Conservation (phyloP, 2,329 filamentous ascomycete species). For the Beauveria varroae region DNA sequence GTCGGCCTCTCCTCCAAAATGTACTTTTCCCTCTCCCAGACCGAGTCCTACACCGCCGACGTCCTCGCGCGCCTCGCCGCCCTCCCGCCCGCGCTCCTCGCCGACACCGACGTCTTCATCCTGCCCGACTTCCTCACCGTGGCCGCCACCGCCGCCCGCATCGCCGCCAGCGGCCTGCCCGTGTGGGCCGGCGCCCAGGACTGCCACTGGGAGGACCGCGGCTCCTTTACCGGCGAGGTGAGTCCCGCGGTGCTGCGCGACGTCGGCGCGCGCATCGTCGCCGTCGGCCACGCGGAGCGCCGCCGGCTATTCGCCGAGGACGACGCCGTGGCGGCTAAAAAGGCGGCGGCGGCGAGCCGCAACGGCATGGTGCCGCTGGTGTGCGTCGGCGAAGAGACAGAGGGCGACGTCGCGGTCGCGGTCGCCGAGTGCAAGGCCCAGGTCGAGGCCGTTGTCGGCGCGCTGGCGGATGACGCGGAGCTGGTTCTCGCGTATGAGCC, state of each 20-base stretch:
- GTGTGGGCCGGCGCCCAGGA: conserved; percentile 67
- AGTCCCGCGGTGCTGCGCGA: conserved; percentile 60
- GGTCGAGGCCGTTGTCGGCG: conserved; percentile 54
- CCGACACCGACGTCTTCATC: conserved; percentile 62
- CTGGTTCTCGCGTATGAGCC: conserved; percentile 80
- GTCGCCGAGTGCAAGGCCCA: conserved; percentile 60
- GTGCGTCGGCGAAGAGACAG: conserved; percentile 66
- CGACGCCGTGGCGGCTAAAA: conserved; percentile 58
- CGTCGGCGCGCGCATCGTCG: conserved; percentile 64
- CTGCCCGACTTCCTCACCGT: conserved; percentile 72
- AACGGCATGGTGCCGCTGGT: conserved; percentile 71
- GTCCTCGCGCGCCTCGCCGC: conserved; percentile 40
- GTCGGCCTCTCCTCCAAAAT: conserved; percentile 71
- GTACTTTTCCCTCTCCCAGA: conserved; percentile 66
- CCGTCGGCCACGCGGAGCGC: conserved; percentile 76
- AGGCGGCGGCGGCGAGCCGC: conserved; percentile 59
- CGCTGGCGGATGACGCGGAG: conserved; percentile 54
- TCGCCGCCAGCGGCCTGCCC: conserved; percentile 32
- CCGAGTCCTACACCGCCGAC: conserved; percentile 45
- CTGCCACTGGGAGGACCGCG: conserved; percentile 59
- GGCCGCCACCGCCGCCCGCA: conserved; percentile 39
- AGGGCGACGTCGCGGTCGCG: conserved; percentile 42
- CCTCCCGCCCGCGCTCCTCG: conserved; percentile 31
- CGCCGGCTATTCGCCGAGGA: conserved; percentile 66
- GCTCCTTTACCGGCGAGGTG: conserved; percentile 72